Conservation (phyloP, 352 stramenopile genomes). For the Pythium scleroteichum region DNA sequence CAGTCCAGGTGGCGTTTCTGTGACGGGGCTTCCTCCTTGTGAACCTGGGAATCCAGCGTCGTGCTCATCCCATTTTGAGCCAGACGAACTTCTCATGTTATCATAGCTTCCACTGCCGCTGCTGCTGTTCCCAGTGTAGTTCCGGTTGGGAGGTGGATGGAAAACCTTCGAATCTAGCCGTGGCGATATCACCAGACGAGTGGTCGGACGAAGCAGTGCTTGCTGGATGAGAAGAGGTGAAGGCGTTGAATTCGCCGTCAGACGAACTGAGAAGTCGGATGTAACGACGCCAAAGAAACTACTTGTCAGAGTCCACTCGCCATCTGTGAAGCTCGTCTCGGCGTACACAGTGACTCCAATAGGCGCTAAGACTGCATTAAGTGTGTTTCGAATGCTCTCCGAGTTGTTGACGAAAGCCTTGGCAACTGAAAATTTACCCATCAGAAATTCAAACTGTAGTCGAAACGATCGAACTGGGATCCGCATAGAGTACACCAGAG, state of each 20-base stretch:
- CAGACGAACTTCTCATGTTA: background rate
- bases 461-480: conserved; percentile 5
- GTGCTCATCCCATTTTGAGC: background rate
- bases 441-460: background rate
- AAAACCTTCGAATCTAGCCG: conserved; percentile 3
- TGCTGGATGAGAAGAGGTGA: conserved; percentile 5
- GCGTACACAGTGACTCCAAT: conserved; percentile 5
- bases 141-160: background rate
- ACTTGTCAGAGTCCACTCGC: conserved; percentile 15
- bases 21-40: background rate
- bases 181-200: conserved; percentile 4
- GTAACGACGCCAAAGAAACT: conserved; percentile 13
- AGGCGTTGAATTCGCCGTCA: conserved; percentile 14
- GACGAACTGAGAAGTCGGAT: conserved; percentile 20
- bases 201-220: background rate
- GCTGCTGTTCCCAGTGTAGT: background rate
- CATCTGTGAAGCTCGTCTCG: background rate
- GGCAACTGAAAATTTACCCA: conserved; percentile 4
- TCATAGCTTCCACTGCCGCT: background rate
- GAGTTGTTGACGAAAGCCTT: background rate
- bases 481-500: conserved; percentile 12
- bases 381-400: background rate
- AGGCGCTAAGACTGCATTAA: background rate
- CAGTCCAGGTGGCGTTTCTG: background rate
- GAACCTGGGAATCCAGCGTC: background rate